A percentile compares a stretch with the other conserved stretches of the same genome.
These are phyloP conservation scores for Fusarium decemcellulare DNA, from an alignment of 2,329 filamentous ascomycete genomes.

Conservation along the genomic window DNA sequence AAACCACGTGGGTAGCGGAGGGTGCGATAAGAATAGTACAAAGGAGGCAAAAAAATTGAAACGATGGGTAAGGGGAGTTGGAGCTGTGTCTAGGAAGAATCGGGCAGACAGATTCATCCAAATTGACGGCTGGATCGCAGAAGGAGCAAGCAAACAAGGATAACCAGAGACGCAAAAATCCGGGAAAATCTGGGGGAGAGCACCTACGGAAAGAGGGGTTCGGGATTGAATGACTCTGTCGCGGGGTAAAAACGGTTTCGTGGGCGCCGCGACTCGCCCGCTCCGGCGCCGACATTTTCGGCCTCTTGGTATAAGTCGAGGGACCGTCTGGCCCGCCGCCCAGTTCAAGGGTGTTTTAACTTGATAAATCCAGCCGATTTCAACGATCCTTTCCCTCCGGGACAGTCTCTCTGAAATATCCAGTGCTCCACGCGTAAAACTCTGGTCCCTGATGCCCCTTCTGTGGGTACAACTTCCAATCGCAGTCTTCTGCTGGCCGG, in stretches of 20 bases:
- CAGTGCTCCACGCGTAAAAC: background rate
- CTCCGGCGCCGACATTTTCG: conserved; percentile 37
- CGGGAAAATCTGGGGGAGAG: conserved; percentile 27
- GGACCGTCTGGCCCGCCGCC: background rate
- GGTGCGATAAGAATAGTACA: conserved; percentile 2
- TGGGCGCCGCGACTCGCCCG: conserved; percentile 39
- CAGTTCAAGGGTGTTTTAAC: background rate
- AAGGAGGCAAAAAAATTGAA: too few species aligned
- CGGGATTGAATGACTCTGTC: conserved; percentile 55
- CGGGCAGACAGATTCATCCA: background rate
- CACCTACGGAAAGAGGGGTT: conserved; percentile 67
- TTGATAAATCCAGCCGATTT: too few species aligned
- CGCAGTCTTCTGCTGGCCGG: background rate
- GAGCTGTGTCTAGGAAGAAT: background rate
- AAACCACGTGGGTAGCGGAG: conserved; percentile 9
- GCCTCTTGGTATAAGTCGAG: conserved; percentile 22
- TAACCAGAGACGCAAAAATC: background rate
- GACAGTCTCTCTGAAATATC: background rate
- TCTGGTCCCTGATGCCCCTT: background rate
- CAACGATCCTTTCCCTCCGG: background rate
- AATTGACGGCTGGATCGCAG: background rate
- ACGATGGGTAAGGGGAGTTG: conserved; percentile 2
- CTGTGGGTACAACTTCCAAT: conserved; percentile 6
- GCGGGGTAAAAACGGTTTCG: conserved; percentile 38
- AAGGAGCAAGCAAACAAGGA: background rate